Base-by-base conservation (phyloP, 768 basidiomycete species). In the Phlebiopsis flavidoalba region DNA sequence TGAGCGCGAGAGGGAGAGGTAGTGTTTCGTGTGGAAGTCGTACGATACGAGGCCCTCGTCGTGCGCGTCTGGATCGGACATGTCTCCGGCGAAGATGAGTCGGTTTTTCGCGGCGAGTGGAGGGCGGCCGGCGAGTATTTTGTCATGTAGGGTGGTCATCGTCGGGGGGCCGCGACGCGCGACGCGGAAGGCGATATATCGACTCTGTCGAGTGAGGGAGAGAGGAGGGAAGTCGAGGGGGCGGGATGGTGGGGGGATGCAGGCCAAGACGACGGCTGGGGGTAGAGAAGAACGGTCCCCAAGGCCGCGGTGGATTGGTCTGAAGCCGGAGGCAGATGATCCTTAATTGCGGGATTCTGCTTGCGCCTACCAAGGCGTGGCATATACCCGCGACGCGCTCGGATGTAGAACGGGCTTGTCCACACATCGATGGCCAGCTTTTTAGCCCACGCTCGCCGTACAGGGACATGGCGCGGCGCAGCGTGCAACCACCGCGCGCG, bases 11-110 rank as follows among this genome's bases (percentile, higher is more conserved):
- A 97, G 80, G 0, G 93, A 93, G 57, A 97, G 88, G 73, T 95
- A 97, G 73, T 97, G 93, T 72, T 96, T 97, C 2, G 93, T 90
- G n/a, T 81, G 88, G 72, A 93, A 93, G 69, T 94, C 91, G 57
- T n/a, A n/a, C n/a, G n/a, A n/a, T n/a, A 80, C 74, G 22, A 72
- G 65, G 5, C 76, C 71, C 6, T 75, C 71, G 36, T 80, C 71
- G n/a, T n/a, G n/a, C 19, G 80, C 72, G 47, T 72, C 71, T 0
- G 81, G 80, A 59, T 83, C 77, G 5, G 90, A 88, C 1, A 94
- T n/a, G 82, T 22, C 81, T 77, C 45, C 91, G 83, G n/a, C 85
- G 79, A n/a, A n/a, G 69, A 91, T 90, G 62, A 75, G 71, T n/a
- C 88, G 81, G 35, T 79, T 72, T n/a, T 15, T 87, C 83, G 47